phyloP scores from a whole-genome alignment of 2,329 filamentous ascomycete genomes.

The Fusarium sacchari region DNA sequence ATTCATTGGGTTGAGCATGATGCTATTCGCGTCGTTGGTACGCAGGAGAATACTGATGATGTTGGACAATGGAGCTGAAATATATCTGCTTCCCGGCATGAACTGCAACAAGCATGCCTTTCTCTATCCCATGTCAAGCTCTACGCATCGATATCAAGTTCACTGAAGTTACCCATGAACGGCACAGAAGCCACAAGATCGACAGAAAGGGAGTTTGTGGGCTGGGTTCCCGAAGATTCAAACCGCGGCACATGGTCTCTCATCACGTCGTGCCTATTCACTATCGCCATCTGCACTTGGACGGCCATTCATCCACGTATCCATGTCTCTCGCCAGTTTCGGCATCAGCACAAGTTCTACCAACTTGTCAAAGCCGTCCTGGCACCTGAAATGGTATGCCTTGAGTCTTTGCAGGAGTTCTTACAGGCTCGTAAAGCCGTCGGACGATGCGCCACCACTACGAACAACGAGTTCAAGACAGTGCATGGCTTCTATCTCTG shows the following conservation, averaged over 20 bases:
- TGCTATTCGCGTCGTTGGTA: not conserved
- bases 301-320: slow-evolving; percentile 1
- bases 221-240: not conserved
- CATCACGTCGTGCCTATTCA: slow-evolving; percentile 4
- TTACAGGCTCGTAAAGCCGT: slow-evolving; percentile 6
- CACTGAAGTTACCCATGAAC: not conserved
- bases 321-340: not conserved
- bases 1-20: not conserved
- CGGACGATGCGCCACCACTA: not conserved
- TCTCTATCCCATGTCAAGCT: not conserved
- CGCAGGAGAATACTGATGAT: not conserved
- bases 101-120: not conserved
- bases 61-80: not conserved
- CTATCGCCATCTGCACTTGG: slow-evolving; percentile 8
- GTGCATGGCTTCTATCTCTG: not conserved
- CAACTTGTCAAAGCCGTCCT: not conserved
- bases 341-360: not conserved
- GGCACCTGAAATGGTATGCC: not conserved
- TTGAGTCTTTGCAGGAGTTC: not conserved
- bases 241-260: not conserved
- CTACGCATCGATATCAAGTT: not conserved
- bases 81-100: not conserved
- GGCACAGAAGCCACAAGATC: not conserved
- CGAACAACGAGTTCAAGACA: not conserved
- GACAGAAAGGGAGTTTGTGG: not conserved